Conservation (phyloP, 495 filamentous ascomycete species). For the Tuber microsphaerosporum region DNA sequence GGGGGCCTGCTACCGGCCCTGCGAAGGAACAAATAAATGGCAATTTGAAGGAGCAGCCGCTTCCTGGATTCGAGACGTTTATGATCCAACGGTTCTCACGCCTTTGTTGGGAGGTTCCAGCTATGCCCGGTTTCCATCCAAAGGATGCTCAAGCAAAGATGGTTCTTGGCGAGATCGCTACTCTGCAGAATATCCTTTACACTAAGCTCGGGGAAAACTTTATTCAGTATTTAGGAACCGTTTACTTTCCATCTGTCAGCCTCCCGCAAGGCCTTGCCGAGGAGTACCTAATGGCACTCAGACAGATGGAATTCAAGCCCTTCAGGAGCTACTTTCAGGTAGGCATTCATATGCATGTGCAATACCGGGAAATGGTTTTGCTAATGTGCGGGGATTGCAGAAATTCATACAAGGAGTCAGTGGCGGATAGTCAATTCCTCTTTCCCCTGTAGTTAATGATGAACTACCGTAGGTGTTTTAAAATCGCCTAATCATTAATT, state of each 20-base stretch:
- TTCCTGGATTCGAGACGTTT: conserved; percentile 89
- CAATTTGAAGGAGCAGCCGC: conserved; percentile 47
- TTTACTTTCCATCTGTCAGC: conserved; percentile 36
- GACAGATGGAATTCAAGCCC: conserved; percentile 21
- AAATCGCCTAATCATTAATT: not conserved
- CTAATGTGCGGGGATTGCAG: not conserved
- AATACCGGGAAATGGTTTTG: not conserved
- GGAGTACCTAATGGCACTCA: conserved; percentile 27
- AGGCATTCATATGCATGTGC: not conserved
- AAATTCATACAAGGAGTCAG: not conserved
- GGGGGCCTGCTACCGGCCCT: conserved; percentile 80
- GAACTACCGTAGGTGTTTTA: not conserved
- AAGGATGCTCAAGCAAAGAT: conserved; percentile 78
- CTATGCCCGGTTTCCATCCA: conserved; percentile 65
- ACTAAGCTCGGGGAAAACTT: conserved; percentile 62
- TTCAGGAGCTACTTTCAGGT: conserved; percentile 33
- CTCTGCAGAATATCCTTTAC: conserved; percentile 78
- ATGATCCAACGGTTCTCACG: conserved; percentile 83
- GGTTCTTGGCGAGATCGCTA: conserved; percentile 75
- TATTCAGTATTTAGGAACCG: conserved; percentile 33
- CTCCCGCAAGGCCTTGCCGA: conserved; percentile 28
- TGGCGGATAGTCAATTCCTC: not conserved
- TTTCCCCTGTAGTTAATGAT: not conserved
- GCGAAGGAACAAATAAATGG: conserved; percentile 45
- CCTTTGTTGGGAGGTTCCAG: conserved; percentile 76